These are phyloP conservation scores for Suillus luteus DNA, from an alignment of 768 basidiomycete species.

Conservation along the genomic window DNA sequence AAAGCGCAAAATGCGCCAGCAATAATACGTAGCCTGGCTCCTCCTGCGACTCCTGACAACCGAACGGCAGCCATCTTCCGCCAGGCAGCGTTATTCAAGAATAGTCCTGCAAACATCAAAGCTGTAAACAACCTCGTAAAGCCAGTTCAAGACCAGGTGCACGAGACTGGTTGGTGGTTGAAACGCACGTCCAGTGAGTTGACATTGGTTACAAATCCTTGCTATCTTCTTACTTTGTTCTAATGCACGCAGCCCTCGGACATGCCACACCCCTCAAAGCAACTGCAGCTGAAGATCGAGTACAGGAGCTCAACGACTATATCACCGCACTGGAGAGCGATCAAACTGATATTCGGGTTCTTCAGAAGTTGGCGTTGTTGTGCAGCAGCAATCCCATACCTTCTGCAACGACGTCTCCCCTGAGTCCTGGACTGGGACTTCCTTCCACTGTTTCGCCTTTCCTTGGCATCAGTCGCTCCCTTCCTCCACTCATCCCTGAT, in stretches of 20 bases:
- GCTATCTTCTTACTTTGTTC: constrained; percentile 17
- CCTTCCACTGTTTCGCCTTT: constrained; percentile 63
- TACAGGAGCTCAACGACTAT: constrained; percentile 54
- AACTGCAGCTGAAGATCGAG: constrained; percentile 40
- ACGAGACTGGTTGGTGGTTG: constrained; percentile 84
- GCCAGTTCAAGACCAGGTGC: constrained; percentile 63
- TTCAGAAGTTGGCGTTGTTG: constrained; percentile 68
- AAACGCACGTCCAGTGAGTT: constrained; percentile 71
- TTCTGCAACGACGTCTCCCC: constrained; percentile 46
- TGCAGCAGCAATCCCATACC: constrained; percentile 59
- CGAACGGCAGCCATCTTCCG: constrained; percentile 60
- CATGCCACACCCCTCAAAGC: constrained; percentile 49
- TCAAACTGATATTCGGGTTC: constrained; percentile 48
- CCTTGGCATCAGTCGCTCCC: constrained; percentile 37
- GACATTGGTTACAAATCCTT: constrained; percentile 1
- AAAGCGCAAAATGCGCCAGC: constrained; percentile 40
- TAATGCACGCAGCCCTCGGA: constrained; percentile 37
- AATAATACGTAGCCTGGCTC: constrained; percentile 30
- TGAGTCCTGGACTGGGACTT: constrained; percentile 51
- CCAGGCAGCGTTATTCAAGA: constrained; percentile 77
- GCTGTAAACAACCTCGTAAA: constrained; percentile 63
- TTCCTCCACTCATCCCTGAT: constrained; percentile 49
- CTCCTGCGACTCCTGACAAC: constrained; percentile 68
- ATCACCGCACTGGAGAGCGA: constrained; percentile 56
- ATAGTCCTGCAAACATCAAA: constrained; percentile 68